Evolutionary conservation across 495 filamentous ascomycete species (phyloP), one percentile per base, ranked within the genome.

Genomic region (Parachaetomium inaequale): DNA sequence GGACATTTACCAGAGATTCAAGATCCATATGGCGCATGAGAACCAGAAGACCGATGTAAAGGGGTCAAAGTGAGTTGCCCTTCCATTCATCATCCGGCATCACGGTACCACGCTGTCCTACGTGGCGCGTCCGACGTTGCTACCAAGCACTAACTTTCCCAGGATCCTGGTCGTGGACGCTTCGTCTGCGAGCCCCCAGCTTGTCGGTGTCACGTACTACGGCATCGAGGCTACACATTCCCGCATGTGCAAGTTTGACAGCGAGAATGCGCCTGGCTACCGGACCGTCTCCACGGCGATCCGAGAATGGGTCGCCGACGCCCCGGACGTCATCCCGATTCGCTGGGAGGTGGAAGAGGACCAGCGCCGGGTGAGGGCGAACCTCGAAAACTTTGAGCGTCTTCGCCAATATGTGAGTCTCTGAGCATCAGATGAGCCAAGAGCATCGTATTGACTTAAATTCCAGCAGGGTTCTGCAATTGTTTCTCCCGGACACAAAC

Each of bases 241-340:
- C n/a, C 81, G 84, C 38, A 94, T 96, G 89, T 92, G 87, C 78
- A 94, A 91, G 68, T 96, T 94, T 63, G 87, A 88, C 32, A 85
- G 84, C 64, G 82, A 84, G 23, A 84, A 79, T 59, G 80, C 90
- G 0, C 87, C 91, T 0, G 91, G 91, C 1, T 96, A 87, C 65
- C 81, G 86, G 46, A 85, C 87, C 19, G 81, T 96, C 15, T 85
- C 86, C 1, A 88, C 87, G 34, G 87, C 87, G 0, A 76, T 96
- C 14, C 79, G 84, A 42, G 82, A 88, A 21, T 96, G 90, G 78
- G 83, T 85, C 1, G 71, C 78, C 4, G 80, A 85, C 49, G 85
- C 85, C 1, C 84, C 84, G 2, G 64, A 75, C 2, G 77, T 79
- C 12, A 84, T 93, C 59, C 62, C 76, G 25, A 78, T 80, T 8